Base-by-base conservation (phyloP, 2,329 filamentous ascomycete species). In the Drechslera avenae region DNA sequence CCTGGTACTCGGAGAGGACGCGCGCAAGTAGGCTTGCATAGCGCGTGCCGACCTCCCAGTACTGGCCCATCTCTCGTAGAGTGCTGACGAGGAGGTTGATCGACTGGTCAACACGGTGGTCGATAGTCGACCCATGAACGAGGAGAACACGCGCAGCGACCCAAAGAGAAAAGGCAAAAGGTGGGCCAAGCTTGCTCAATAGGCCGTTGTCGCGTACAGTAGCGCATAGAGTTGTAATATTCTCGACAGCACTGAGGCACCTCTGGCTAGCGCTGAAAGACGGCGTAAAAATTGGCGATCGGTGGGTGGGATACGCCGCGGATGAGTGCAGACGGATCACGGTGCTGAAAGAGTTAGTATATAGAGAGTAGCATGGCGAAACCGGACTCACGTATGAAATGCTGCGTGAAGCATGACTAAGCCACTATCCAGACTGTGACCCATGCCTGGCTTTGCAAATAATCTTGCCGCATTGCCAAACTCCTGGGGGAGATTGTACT, bases 341-440 rank as follows among this genome's bases (percentile, higher is more conserved):
- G 37, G 91, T 89, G 0, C 82, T 85, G 39, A 26, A 21, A 16
- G 18, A 7, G 42, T 78, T 40, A 72, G 60, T 32, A 14, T 5
- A 40, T 33, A 34, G 6, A 12, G 5, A 9, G 5, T 21, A 1
- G 36, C 26, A 26, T 39, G 26, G 16, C 13, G 2, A 34, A 10
- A 71, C 75, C 1, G 31, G 7, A 76, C 81, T 78, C 71, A 84
- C 80, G 91, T 95, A 72, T 95, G 90, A 66, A 92, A 96, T 0
- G 91, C 91, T 4, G 90, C 88, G 69, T 96, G 92, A 23, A 96
- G 79, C 87, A 96, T 96, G 42, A 96, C 86, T 88, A 91, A 91
- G 44, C 87, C 88, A 69, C 89, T 91, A 67, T 89, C 91, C 39
- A 91, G 78, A 34, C 82, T 82, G 70, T 89, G 90, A 63, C 82